Evolutionary conservation across 306 rosid species (phyloP).

Genomic region (Inga laurina): DNA sequence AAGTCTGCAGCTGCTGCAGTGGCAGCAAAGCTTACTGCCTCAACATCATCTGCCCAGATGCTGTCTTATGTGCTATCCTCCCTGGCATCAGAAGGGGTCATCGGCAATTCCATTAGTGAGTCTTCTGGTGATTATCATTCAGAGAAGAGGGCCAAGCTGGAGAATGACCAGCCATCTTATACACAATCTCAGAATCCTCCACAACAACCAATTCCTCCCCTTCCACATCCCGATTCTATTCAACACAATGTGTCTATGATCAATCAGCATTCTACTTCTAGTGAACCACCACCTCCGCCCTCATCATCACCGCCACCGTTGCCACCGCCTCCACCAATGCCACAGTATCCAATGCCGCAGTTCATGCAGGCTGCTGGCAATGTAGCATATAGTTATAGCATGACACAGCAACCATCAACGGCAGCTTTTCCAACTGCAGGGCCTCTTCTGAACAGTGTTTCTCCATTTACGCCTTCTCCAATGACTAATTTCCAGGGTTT

Average conservation of each 20-base stretch:
- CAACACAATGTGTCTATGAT: conserved; percentile 49
- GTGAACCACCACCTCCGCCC: conserved; percentile 82
- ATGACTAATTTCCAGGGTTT: conserved; percentile 70
- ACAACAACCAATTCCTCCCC: conserved; percentile 54
- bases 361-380: conserved; percentile 66
- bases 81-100: conserved; percentile 92
- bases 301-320: conserved; percentile 83
- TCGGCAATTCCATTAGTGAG: conserved; percentile 61
- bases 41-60: conserved; percentile 94
- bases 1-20: conserved; percentile 99
- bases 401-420: conserved; percentile 59
- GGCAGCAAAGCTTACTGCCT: conserved; percentile 94
- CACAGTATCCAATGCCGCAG: conserved; percentile 70
- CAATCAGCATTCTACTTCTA: conserved; percentile 62
- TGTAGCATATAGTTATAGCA: conserved; percentile 58
- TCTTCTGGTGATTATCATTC: conserved; percentile 63
- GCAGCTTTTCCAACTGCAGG: conserved; percentile 53
- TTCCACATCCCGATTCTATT: conserved; percentile 56
- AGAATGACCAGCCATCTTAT: conserved; percentile 64
- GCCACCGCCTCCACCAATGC: conserved; percentile 84
- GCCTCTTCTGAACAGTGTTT: conserved; percentile 50
- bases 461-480: conserved; percentile 55
- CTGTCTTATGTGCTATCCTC: conserved; percentile 93
- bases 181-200: conserved; percentile 58
- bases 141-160: conserved; percentile 80